A percentile compares a stretch with the other conserved stretches of the same genome.
phyloP scores from a whole-genome alignment of 768 basidiomycete species.

The Hirschioporus abietinus region DNA sequence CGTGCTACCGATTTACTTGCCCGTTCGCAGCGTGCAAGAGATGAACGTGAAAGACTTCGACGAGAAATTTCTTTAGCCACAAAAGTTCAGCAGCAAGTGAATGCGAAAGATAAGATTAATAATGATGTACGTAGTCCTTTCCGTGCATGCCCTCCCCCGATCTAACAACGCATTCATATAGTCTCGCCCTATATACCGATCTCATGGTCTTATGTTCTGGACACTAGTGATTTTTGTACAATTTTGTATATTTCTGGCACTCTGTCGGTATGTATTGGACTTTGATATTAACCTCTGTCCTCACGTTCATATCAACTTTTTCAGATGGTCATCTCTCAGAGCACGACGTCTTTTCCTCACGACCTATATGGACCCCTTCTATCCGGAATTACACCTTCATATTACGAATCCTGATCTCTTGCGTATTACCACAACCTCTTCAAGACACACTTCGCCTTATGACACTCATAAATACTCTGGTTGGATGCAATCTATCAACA shows the following conservation, averaged over 20 bases:
- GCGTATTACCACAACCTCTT: slow-evolving; percentile 8
- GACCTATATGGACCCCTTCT: slow-evolving; percentile 74
- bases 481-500: not conserved
- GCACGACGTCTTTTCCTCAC: slow-evolving; percentile 60
- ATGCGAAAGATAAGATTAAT: too few species aligned
- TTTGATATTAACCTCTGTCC: not conserved
- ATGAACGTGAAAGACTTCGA: not conserved
- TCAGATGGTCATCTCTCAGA: slow-evolving; percentile 40
- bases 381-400: slow-evolving; percentile 60
- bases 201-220: slow-evolving; percentile 7
- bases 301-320: not conserved
- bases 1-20: not conserved
- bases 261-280: not conserved
- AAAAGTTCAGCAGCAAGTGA: not conserved
- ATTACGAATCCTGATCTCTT: slow-evolving; percentile 37
- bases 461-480: not conserved
- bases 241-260: slow-evolving; percentile 5
- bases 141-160: slow-evolving; percentile 12
- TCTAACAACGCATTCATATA: slow-evolving; percentile 49
- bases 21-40: not conserved
- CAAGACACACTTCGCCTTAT: not conserved
- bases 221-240: slow-evolving; percentile 1
- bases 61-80: slow-evolving; percentile 2
- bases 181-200: not conserved
- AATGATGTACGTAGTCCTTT: not conserved